A percentile compares a stretch with the other conserved stretches of the same genome.
Conservation (phyloP, 2,329 filamentous ascomycete species). For the Zasmidium citrigriseum region DNA sequence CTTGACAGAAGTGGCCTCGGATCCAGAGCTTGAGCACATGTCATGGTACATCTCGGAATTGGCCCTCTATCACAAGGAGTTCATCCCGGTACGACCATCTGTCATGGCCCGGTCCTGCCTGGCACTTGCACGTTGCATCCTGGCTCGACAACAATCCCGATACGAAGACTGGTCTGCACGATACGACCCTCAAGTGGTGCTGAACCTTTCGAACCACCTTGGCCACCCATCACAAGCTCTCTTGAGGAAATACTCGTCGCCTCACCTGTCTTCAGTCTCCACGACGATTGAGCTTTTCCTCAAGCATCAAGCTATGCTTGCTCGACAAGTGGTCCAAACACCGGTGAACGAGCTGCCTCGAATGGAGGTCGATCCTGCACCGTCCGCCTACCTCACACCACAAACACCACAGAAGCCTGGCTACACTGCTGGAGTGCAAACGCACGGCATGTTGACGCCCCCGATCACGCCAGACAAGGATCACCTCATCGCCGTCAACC, state of each 20-base stretch:
- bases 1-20: slow-evolving; percentile 71
- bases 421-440: slow-evolving; percentile 58
- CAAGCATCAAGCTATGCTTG: slow-evolving; percentile 54
- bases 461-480: slow-evolving; percentile 76
- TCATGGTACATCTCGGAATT: slow-evolving; percentile 93
- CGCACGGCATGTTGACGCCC: slow-evolving; percentile 76
- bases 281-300: slow-evolving; percentile 67
- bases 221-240: slow-evolving; percentile 68
- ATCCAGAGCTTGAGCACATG: slow-evolving; percentile 92
- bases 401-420: slow-evolving; percentile 79
- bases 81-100: slow-evolving; percentile 88
- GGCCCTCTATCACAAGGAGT: slow-evolving; percentile 93
- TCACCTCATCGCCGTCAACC: slow-evolving; percentile 26
- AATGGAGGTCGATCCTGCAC: slow-evolving; percentile 29
- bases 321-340: slow-evolving; percentile 32
- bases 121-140: slow-evolving; percentile 81
- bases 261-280: slow-evolving; percentile 66
- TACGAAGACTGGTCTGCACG: slow-evolving; percentile 72
- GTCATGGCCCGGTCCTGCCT: slow-evolving; percentile 87
- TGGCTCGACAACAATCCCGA: slow-evolving; percentile 74
- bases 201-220: slow-evolving; percentile 65
- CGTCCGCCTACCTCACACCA: slow-evolving; percentile 59
- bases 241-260: slow-evolving; percentile 67
- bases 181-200: slow-evolving; percentile 67
- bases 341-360: slow-evolving; percentile 20